phyloP scores from a whole-genome alignment of 2,329 filamentous ascomycete genomes.

The Xylaria sp. region DNA sequence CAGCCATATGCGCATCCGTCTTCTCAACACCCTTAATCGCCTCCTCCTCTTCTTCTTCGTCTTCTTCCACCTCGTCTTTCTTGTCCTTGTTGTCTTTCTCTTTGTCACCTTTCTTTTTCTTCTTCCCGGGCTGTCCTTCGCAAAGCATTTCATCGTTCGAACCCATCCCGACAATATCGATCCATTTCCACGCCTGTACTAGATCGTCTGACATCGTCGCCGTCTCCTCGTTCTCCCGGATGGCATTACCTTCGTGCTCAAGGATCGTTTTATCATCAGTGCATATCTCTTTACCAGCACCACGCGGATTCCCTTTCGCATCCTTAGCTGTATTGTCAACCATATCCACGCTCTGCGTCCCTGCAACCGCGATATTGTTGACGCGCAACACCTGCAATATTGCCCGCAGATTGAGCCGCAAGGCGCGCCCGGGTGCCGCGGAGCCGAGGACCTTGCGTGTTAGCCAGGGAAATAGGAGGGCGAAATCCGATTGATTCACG shows the following conservation, averaged over 20 bases:
- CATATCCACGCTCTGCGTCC: slow-evolving; percentile 54
- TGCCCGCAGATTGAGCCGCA: slow-evolving; percentile 69
- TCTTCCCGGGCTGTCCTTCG: slow-evolving; percentile 31
- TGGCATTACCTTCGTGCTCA: slow-evolving; percentile 53
- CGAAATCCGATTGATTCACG: slow-evolving; percentile 85
- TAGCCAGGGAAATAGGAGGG: slow-evolving; percentile 80
- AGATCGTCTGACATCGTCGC: slow-evolving; percentile 21
- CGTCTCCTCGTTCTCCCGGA: slow-evolving; percentile 15
- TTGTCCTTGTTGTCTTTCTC: slow-evolving; percentile 15
- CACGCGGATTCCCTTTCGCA: slow-evolving; percentile 45
- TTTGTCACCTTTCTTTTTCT: slow-evolving; percentile 36
- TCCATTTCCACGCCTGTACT: slow-evolving; percentile 63
- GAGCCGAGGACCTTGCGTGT: slow-evolving; percentile 68
- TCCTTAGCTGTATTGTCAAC: slow-evolving; percentile 55
- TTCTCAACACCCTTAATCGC: slow-evolving; percentile 41
- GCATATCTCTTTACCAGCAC: slow-evolving; percentile 35
- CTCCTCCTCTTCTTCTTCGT: slow-evolving; percentile 35
- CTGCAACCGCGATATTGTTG: slow-evolving; percentile 60
- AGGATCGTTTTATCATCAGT: slow-evolving; percentile 64
- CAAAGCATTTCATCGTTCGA: background rate
- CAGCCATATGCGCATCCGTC: slow-evolving; percentile 52
- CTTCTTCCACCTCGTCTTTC: slow-evolving; percentile 19
- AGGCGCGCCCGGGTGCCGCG: slow-evolving; percentile 66
- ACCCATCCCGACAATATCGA: slow-evolving; percentile 64
- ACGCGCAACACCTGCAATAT: slow-evolving; percentile 66